Evolutionary conservation across 805 yeast genomes (phyloP).

Genomic region (Starmerella geochares): DNA sequence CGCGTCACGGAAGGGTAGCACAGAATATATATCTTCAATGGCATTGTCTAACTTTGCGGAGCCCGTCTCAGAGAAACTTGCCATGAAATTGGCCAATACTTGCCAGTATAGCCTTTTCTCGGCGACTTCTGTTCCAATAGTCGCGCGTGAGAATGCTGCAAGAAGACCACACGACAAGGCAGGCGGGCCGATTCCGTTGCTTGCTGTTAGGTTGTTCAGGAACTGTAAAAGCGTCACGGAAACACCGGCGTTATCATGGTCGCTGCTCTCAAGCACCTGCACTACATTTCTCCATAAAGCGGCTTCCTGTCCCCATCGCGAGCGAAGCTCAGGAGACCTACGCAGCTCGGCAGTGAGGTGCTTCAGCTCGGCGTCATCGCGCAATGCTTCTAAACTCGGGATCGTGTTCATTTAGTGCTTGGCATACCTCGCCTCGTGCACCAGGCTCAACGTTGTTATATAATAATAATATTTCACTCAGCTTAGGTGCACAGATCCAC

Average conservation of each 20-base stretch:
- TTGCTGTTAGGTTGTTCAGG: conserved; percentile 8
- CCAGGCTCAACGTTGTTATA: not conserved
- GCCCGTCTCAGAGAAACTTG: not conserved
- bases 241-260: not conserved
- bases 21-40: not conserved
- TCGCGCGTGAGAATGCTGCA: not conserved
- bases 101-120: conserved; percentile 14
- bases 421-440: too few relatives aligned
- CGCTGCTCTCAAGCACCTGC: not conserved
- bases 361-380: not conserved
- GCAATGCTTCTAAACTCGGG: not conserved
- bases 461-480: not conserved
- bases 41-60: not conserved
- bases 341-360: not conserved
- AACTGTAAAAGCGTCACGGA: not conserved
- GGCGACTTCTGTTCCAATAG: not conserved
- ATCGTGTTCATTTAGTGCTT: not conserved
- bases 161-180: conserved; percentile 9
- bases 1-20: not conserved
- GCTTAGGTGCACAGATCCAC: not conserved
- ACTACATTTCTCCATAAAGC: not conserved
- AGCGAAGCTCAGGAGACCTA: not conserved
- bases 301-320: not conserved
- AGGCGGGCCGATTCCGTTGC: not conserved
- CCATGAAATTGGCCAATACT: conserved; percentile 12